Percentiles rank a stretch among this genome's conserved stretches.
Evolutionary conservation across 805 yeast genomes (phyloP).

Genomic region (Barnettozyma pratensis): DNA sequence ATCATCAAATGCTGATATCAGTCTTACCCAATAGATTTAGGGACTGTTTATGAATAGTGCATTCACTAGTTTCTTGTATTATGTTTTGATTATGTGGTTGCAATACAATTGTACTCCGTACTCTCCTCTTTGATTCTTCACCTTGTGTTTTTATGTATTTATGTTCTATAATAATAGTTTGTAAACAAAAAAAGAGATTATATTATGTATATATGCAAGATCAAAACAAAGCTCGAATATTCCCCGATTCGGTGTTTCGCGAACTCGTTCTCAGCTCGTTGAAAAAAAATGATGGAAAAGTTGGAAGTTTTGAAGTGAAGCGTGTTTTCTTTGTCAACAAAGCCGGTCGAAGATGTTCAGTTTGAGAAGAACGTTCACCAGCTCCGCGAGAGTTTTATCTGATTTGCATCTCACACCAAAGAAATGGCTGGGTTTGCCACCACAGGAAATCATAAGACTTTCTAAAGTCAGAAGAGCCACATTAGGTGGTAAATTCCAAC

Average conservation of each 20-base stretch:
- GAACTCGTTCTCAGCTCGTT: too few relatives aligned
- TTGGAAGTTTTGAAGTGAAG: not conserved
- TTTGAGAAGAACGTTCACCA: constrained; percentile 15
- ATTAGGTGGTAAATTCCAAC: constrained; percentile 47
- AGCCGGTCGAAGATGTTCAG: constrained; percentile 1
- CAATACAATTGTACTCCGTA: not conserved
- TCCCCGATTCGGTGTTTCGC: too few relatives aligned
- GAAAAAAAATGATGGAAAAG: not conserved
- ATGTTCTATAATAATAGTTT: not conserved
- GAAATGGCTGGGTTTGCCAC: constrained; percentile 65
- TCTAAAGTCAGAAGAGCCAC: constrained; percentile 52
- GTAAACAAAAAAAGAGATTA: too few relatives aligned
- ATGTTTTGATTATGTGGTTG: not conserved
- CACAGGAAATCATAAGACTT: constrained; percentile 55
- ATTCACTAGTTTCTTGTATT: not conserved
- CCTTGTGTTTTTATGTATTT: not conserved
- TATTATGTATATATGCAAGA: not conserved
- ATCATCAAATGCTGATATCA: too few relatives aligned
- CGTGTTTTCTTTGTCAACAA: not conserved
- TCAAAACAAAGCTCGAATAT: not conserved
- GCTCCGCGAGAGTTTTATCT: constrained; percentile 3
- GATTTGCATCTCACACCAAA: constrained; percentile 54
- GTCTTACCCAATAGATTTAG: too few relatives aligned
- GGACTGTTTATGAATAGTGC: too few relatives aligned
- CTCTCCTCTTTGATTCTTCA: not conserved